Evolutionary conservation across 164 flowering plant species (phyloP).

Genomic region (Magnolia kwangsiensis): DNA sequence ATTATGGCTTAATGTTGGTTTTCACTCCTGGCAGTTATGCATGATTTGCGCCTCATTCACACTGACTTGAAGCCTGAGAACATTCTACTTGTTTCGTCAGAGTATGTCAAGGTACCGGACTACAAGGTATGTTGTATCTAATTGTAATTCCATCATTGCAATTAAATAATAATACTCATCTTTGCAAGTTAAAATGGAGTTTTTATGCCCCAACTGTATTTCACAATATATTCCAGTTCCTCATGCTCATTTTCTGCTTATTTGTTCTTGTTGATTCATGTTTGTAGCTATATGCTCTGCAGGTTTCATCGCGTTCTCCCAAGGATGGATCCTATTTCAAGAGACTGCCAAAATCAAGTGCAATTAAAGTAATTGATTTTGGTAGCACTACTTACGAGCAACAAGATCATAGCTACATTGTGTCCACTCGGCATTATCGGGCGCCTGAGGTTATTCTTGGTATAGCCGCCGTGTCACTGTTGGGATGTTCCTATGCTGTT

Average conservation of each 20-base stretch:
- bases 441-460: conserved; percentile 92
- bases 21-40: conserved; percentile 71
- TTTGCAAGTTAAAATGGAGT: background rate
- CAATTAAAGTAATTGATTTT: conserved; percentile 84
- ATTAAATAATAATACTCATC: background rate
- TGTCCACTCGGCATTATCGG: conserved; percentile 80
- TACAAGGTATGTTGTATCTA: conserved; percentile 59
- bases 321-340: conserved; percentile 50
- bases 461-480: conserved; percentile 13
- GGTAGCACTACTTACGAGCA: conserved; percentile 81
- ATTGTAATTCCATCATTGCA: background rate
- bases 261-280: background rate
- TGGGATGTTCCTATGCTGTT: background rate
- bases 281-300: background rate
- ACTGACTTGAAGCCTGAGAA: conserved; percentile 99
- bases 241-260: background rate
- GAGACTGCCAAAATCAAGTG: conserved; percentile 60
- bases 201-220: background rate
- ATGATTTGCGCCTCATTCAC: conserved; percentile 81
- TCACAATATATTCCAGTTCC: background rate
- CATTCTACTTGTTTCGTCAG: conserved; percentile 76
- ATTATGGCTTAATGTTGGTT: background rate
- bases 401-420: conserved; percentile 64
- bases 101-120: conserved; percentile 75
- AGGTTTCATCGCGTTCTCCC: conserved; percentile 68